These are phyloP conservation scores for Keqinozyma sinolaborantium DNA, from an alignment of 1,139 yeast species.

Conservation along the genomic window DNA sequence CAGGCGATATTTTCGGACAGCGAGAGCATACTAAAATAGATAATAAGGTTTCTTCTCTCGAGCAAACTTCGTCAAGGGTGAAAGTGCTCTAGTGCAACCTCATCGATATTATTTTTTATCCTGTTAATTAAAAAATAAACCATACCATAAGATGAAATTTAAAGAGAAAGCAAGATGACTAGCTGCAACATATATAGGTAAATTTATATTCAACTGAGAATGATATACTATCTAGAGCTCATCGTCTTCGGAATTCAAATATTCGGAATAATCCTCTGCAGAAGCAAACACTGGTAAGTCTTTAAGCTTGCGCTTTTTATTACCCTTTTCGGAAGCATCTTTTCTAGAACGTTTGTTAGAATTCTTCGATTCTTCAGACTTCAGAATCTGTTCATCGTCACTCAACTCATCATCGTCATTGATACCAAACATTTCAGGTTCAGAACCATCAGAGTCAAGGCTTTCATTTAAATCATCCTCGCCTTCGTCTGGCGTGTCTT, in stretches of 20 bases:
- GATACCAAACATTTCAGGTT: slow-evolving; percentile 24
- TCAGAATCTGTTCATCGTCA: slow-evolving; percentile 7
- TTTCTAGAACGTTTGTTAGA: slow-evolving; percentile 20
- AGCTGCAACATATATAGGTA: too few relatives aligned
- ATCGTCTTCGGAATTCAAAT: slow-evolving; percentile 65
- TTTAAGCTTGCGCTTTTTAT: slow-evolving; percentile 59
- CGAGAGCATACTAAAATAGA: too few relatives aligned
- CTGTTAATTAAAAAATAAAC: too few relatives aligned
- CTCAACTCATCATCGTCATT: slow-evolving; percentile 33
- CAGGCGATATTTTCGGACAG: too few relatives aligned
- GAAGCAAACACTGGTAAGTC: slow-evolving; percentile 85
- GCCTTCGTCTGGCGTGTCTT: slow-evolving; percentile 12
- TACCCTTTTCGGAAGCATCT: slow-evolving; percentile 22
- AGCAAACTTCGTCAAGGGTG: too few relatives aligned
- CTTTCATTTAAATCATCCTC: slow-evolving; percentile 11
- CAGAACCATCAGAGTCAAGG: slow-evolving; percentile 16
- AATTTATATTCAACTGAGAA: too few relatives aligned
- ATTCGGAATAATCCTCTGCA: slow-evolving; percentile 82
- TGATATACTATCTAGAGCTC: too few relatives aligned
- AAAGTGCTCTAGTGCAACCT: too few relatives aligned
- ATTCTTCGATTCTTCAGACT: slow-evolving; percentile 8
- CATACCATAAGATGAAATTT: too few relatives aligned
- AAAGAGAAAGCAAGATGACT: too few relatives aligned
- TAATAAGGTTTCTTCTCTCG: too few relatives aligned
- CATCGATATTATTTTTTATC: too few relatives aligned